Percentiles rank a stretch among this genome's conserved stretches.
These are phyloP conservation scores for Fagopyrum tataricum DNA, from an alignment of 148 eudicot species.

Conservation along the genomic window DNA sequence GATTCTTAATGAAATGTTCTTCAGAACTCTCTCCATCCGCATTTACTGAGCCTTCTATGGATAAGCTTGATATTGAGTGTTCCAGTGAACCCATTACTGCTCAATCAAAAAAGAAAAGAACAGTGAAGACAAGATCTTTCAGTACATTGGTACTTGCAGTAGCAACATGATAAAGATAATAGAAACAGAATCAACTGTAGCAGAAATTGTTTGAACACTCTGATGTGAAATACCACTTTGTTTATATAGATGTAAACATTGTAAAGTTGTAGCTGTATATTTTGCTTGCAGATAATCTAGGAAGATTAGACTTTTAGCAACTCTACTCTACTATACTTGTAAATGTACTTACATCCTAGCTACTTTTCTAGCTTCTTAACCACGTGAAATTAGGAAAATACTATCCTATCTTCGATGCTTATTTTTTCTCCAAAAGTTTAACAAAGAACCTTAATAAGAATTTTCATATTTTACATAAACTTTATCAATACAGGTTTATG, in stretches of 20 bases:
- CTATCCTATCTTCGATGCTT: background rate
- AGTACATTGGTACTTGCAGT: background rate
- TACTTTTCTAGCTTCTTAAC: background rate
- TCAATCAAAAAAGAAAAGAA: slow-evolving; percentile 13
- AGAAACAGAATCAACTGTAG: background rate
- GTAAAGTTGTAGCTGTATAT: too few species aligned
- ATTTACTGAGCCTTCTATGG: slow-evolving; percentile 54
- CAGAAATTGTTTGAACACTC: too few species aligned
- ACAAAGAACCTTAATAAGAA: background rate
- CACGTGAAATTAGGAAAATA: background rate
- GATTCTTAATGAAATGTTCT: slow-evolving; percentile 31
- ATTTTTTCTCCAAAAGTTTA: background rate
- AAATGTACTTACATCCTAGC: too few species aligned
- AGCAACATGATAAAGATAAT: background rate
- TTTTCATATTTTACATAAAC: background rate
- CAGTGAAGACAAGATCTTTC: background rate
- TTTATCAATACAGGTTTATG: background rate
- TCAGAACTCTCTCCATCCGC: slow-evolving; percentile 86
- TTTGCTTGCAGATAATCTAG: too few species aligned
- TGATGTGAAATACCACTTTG: too few species aligned
- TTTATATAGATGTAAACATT: too few species aligned
- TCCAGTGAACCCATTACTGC: slow-evolving; percentile 96
- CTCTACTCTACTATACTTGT: too few species aligned
- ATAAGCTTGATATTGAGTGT: slow-evolving; percentile 62
- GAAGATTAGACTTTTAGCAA: too few species aligned